Conservation (phyloP, 768 basidiomycete species). For the Tricholoma sp. region DNA sequence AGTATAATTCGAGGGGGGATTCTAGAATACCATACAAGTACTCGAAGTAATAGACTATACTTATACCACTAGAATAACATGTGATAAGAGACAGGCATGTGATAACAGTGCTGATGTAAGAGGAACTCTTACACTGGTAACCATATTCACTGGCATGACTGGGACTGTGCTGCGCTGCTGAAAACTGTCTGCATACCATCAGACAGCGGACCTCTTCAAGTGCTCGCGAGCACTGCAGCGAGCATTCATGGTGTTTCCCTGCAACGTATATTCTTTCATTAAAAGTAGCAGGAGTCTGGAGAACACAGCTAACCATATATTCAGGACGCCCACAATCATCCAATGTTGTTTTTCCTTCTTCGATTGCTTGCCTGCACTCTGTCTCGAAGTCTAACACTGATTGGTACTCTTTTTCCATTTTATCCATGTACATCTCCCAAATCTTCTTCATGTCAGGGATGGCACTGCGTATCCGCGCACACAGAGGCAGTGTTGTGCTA, state of each 20-base stretch:
- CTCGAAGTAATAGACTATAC: too few species aligned
- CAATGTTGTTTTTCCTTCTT: background rate
- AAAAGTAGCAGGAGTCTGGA: background rate
- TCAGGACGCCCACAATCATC: background rate
- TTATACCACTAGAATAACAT: too few species aligned
- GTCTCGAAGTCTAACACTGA: background rate
- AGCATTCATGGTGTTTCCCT: background rate
- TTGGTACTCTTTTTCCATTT: background rate
- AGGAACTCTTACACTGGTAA: too few species aligned
- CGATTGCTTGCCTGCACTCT: background rate
- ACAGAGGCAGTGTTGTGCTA: conserved; percentile 19
- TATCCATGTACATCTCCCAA: background rate
- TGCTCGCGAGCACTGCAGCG: background rate
- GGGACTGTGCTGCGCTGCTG: too few species aligned
- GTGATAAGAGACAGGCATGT: too few species aligned
- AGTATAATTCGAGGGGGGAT: too few species aligned
- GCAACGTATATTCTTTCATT: background rate
- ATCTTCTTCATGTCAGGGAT: conserved; percentile 14
- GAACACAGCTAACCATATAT: background rate
- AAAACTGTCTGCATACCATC: background rate
- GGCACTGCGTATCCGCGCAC: conserved; percentile 15
- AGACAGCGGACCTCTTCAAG: background rate
- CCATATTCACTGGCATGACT: too few species aligned
- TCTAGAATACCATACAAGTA: too few species aligned
- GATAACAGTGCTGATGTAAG: too few species aligned